These are phyloP conservation scores for Barnettozyma salicaria DNA, from an alignment of 805 yeast species.

Conservation along the genomic window DNA sequence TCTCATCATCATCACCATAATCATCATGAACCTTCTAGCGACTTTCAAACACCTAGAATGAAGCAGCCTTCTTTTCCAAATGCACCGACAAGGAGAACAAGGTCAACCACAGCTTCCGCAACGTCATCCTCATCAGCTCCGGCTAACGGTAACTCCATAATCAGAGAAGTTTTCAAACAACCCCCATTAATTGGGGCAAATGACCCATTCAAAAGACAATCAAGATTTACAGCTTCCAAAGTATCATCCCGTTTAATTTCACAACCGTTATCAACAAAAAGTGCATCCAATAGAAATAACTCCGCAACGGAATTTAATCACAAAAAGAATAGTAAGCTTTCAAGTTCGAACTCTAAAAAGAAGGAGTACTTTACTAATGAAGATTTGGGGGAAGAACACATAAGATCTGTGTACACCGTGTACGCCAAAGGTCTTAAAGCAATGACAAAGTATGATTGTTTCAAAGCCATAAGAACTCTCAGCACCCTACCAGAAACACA, in stretches of 20 bases:
- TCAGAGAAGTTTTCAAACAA: slow-evolving; percentile 15
- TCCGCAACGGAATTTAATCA: slow-evolving; percentile 14
- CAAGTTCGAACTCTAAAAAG: slow-evolving; percentile 10
- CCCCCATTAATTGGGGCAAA: slow-evolving; percentile 15
- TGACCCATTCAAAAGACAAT: slow-evolving; percentile 22
- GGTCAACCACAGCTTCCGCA: too few species aligned
- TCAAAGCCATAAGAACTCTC: slow-evolving; percentile 67
- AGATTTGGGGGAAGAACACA: slow-evolving; percentile 34
- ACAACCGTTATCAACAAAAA: slow-evolving; percentile 30
- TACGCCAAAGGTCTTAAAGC: slow-evolving; percentile 59
- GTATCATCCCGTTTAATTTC: slow-evolving; percentile 43
- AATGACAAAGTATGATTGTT: slow-evolving; percentile 64
- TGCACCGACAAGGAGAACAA: slow-evolving; percentile 35
- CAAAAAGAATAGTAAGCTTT: slow-evolving; percentile 15
- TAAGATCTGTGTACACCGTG: slow-evolving; percentile 42
- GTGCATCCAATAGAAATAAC: slow-evolving; percentile 9
- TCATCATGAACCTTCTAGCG: slow-evolving; percentile 18
- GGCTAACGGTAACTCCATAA: slow-evolving; percentile 6
- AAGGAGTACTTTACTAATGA: slow-evolving; percentile 18
- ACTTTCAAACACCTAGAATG: slow-evolving; percentile 37
- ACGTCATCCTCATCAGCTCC: slow-evolving; percentile 8
- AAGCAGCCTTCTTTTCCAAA: slow-evolving; percentile 32
- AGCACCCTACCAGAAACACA: slow-evolving; percentile 58
- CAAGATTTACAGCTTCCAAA: slow-evolving; percentile 36
- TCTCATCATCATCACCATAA: too few species aligned